Base-by-base conservation (phyloP, 1,139 yeast species). In the Kodamaea alishanica region DNA sequence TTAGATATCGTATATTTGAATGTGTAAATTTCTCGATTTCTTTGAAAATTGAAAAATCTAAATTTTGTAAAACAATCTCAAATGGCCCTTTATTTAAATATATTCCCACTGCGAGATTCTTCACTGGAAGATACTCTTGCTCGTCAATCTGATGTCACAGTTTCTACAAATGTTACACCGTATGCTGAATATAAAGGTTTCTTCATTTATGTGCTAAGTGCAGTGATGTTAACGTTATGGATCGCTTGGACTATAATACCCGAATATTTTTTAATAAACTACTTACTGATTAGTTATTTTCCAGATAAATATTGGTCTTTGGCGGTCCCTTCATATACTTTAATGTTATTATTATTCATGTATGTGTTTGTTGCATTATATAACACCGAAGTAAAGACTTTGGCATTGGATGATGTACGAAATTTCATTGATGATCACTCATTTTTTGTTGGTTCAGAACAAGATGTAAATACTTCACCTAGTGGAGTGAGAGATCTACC, bases 241-340 rank as follows among this genome's bases (percentile, higher is more conserved):
- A 50, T 81, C 2, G 49, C 74, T 5, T 88, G 96, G 96, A 76
- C 90, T 0, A 53, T 82, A 9, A 55, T 80, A 0, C 96, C 96
- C 0, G 75, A 77, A 24, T 44, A 54, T 8, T 52, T 77, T 30
- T 73, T 86, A 23, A 48, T 55, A 30, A 65, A 77, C 37, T 51
- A 55, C 41, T 45, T 84, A 15, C 78, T 82, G 1, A 75, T 88
- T 9, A 74, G 78, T 49, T 88, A 86, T 59, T 84, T 81, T 49
- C 96, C 96, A 0, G 84, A 88, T 26, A 69, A 88, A 48, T 87
- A 92, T 82, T 88, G 96, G 96, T 82, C 92, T 2, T 55, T 83
- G 36, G 86, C 89, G 0, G 58, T 85, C 1, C 95, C 96, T 1
- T 67, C 84, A 4, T 83, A 77, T 51, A 69, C 82, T 6, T 64